Conservation (phyloP, 768 basidiomycete species). For the Dentipellis sp. region DNA sequence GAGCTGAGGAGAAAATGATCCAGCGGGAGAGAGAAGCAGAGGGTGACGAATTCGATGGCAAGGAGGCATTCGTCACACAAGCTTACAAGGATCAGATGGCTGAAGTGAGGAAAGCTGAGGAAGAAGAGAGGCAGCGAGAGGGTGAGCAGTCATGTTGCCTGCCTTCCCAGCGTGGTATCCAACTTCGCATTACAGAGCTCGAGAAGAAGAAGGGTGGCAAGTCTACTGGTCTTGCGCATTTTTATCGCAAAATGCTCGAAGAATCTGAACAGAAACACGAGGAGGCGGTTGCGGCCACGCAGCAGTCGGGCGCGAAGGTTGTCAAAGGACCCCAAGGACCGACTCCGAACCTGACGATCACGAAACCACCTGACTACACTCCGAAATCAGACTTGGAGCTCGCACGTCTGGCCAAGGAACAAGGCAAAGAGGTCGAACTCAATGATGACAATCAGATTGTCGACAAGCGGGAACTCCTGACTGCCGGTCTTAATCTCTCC, state of each 20-base stretch:
- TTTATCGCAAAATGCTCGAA: slow-evolving; percentile 71
- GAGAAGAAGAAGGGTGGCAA: slow-evolving; percentile 49
- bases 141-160: slow-evolving; percentile 39
- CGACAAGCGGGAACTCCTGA: slow-evolving; percentile 86
- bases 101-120: slow-evolving; percentile 82
- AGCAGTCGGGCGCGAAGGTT: slow-evolving; percentile 35
- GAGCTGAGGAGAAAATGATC: slow-evolving; percentile 98
- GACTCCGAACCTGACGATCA: slow-evolving; percentile 61
- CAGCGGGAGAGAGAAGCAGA: slow-evolving; percentile 87
- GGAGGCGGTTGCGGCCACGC: slow-evolving; percentile 74
- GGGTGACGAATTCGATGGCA: slow-evolving; percentile 89
- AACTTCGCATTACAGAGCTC: slow-evolving; percentile 28
- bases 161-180: neutral
- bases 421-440: slow-evolving; percentile 83
- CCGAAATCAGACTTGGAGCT: slow-evolving; percentile 67
- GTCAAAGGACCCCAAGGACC: slow-evolving; percentile 57
- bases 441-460: slow-evolving; percentile 98
- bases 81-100: slow-evolving; percentile 97
- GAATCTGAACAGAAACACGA: slow-evolving; percentile 78
- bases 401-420: slow-evolving; percentile 54
- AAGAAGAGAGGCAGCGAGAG: slow-evolving; percentile 83
- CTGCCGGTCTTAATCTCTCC: slow-evolving; percentile 87
- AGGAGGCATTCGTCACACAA: slow-evolving; percentile 95
- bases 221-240: slow-evolving; percentile 73
- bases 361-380: slow-evolving; percentile 56